Base-by-base conservation (phyloP, 164 flowering plant species). In the Amborella trichopoda region DNA sequence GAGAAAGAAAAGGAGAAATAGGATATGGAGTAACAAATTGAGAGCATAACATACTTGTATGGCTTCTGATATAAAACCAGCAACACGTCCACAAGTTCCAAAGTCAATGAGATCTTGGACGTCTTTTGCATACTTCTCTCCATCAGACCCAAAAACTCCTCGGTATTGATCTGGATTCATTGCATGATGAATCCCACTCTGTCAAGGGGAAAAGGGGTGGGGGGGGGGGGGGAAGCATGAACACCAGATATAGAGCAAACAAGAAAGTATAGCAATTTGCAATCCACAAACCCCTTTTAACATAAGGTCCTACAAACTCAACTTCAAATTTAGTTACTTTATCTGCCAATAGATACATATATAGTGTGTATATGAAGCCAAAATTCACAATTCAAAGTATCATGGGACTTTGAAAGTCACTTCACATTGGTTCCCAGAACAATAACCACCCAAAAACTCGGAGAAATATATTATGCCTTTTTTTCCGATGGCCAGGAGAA, bases 171-270 rank as follows among this genome's bases (percentile, higher is more conserved):
- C 96, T 33, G 99, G 95, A 59, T 93, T 93, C 54, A 78, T 2
- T 24, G 82, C 87, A 64, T 93, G 99, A 56, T 88, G 99, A 46
- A 88, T 80, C 26, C 89, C 94, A 56, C 62, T 73, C 96, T 91
- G 72, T 42, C 43, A 8, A 23, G 17, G 45, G 28, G 37, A 26
- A 25, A 26, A 42, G 16, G 13, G 25, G 30, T n/a, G n/a, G n/a
- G n/a, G n/a, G n/a, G n/a, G n/a, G n/a, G n/a, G n/a, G n/a, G n/a
- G n/a, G n/a, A n/a, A n/a, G n/a, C n/a, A n/a, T n/a, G n/a, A n/a
- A n/a, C n/a, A n/a, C n/a, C n/a, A n/a, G n/a, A n/a, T n/a, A n/a
- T n/a, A n/a, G n/a, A n/a, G n/a, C n/a, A n/a, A n/a, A n/a, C n/a
- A n/a, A n/a, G n/a, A n/a, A n/a, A n/a, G n/a, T n/a, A n/a, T n/a